Base-by-base conservation (phyloP, 2,329 filamentous ascomycete species). In the Lecanosticta acicola region DNA sequence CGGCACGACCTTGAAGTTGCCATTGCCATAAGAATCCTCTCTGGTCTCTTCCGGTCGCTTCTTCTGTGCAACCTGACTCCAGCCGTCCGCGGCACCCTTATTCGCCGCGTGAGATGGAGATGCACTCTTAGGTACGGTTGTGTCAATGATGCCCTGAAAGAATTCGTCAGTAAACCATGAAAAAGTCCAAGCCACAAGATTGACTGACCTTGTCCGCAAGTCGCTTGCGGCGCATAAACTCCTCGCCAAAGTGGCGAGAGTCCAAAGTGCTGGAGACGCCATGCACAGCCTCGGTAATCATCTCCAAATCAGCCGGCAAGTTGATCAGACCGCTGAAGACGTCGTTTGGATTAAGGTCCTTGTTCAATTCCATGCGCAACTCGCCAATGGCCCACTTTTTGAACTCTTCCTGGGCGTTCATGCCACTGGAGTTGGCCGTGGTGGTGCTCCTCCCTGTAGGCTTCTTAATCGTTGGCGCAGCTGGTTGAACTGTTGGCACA, bases 1-100 rank as follows among this genome's bases (percentile, higher is more conserved):
- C 11, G 87, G 81, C 9, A 97, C 91, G 43, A 97, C 87, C 74
- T 93, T 93, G 73, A 96, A 97, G 40, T 79, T 80, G 8, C 83
- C 77, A 18, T 75, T 78, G 8, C 83, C 77, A 18, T 75, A 78
- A 35, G 68, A 64, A 39, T 66, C 64, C 39, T 68, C 60, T 60
- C 39, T 48, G 3, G 61, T 62, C 43, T 51, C 63, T 62, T 59
- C 57, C 56, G 48, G 66, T 40, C 70, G 72, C 18, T 85, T 85
- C 76, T 96, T 96, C 82, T 97, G 97, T 1, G 93, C 93, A 42
- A 98, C 93, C 70, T 97, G 93, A 58, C 78, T 95, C 93, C 93
- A 98, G 16, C 91, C 91, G 24, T 29, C 24, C 45, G 86, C 83
- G 55, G 69, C 66, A 20, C 49, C 45, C 54, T 71, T 61, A 37